phyloP scores from a whole-genome alignment of 176 grass and related monocot species.

The Hordeum marinum region DNA sequence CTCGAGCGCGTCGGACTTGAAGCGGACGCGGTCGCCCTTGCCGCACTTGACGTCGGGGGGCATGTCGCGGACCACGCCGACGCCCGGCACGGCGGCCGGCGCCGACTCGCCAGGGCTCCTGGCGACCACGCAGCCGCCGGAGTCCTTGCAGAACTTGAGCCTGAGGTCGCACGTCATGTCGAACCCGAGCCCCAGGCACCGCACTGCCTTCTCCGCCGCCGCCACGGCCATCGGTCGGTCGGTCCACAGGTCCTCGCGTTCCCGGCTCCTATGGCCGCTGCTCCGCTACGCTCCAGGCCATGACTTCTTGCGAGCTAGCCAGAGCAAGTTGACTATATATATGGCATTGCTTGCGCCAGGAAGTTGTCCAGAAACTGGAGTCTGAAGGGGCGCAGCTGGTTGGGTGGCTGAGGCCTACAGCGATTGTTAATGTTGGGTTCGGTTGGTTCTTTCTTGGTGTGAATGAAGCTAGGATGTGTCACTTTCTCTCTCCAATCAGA shows the following conservation, averaged over 20 bases:
- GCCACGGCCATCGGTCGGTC: constrained; percentile 16
- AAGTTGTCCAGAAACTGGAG: constrained; percentile 10
- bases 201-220: constrained; percentile 60
- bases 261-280: neutral
- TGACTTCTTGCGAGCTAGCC: neutral
- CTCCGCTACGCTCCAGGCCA: constrained; percentile 10
- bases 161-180: constrained; percentile 79
- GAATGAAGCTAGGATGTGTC: constrained; percentile 16
- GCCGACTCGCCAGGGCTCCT: constrained; percentile 41
- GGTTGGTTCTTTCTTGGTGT: constrained; percentile 9
- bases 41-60: constrained; percentile 73
- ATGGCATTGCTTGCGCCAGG: constrained; percentile 9
- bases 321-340: constrained; percentile 20
- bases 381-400: neutral
- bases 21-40: constrained; percentile 82
- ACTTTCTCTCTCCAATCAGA: constrained; percentile 24
- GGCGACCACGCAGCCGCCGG: constrained; percentile 44
- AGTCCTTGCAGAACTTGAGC: constrained; percentile 71
- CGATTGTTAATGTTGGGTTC: neutral
- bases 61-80: constrained; percentile 52
- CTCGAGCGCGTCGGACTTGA: constrained; percentile 72
- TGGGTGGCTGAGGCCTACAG: neutral
- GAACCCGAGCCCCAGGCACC: constrained; percentile 75
- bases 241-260: neutral
- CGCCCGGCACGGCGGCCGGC: constrained; percentile 58